Conservation (phyloP, 2,329 filamentous ascomycete species). For the Verticillium alfalfae region DNA sequence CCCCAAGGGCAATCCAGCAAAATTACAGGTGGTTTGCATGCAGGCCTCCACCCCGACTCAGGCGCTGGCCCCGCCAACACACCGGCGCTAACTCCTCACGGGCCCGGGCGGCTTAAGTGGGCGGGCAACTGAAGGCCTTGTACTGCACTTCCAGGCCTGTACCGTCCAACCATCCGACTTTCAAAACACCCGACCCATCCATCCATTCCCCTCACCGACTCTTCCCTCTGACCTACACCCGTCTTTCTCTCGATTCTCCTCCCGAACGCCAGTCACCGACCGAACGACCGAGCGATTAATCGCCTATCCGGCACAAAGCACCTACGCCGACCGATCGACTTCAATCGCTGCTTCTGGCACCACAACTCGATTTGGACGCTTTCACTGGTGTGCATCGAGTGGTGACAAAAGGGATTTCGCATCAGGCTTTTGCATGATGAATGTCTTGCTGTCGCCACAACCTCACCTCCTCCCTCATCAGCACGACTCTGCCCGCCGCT, state of each 20-base stretch:
- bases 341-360: background rate
- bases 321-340: background rate
- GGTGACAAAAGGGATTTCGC: background rate
- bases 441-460: constrained; percentile 56
- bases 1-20: background rate
- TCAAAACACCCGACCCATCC: background rate
- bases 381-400: background rate
- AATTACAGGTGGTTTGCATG: constrained; percentile 8
- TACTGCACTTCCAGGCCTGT: background rate
- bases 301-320: background rate
- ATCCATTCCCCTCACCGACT: constrained; percentile 10
- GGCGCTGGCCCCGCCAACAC: background rate
- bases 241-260: background rate
- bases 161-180: background rate
- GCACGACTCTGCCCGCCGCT: constrained; percentile 49
- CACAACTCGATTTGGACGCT: background rate
- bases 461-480: constrained; percentile 54
- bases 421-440: constrained; percentile 36
- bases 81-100: background rate
- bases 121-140: background rate
- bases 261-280: background rate
- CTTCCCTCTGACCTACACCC: background rate
- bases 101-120: background rate
- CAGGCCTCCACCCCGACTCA: background rate
- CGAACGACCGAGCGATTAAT: background rate